Evolutionary conservation across 106 monocot genomes (phyloP), one percentile per base, ranked within the genome.

Genomic region (Vanilla planifolia): DNA sequence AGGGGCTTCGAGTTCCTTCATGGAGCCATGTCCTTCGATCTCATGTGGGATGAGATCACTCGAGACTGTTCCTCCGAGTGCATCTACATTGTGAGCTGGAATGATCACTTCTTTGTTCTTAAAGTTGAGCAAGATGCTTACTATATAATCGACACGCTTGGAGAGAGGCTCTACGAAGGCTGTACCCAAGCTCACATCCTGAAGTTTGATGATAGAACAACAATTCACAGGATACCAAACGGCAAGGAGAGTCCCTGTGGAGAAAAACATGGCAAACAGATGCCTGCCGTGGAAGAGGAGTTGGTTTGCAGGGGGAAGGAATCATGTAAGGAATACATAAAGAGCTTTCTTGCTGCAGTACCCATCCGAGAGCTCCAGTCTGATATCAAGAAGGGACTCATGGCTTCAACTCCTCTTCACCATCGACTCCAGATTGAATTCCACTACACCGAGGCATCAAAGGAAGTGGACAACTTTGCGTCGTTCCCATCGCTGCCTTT

Each of bases 51-150:
- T 21, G 87, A 98, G 70, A 84, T 98, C 20, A 73, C 66, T 64
- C 32, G 24, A 42, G n/a, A n/a, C n/a, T 72, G 58, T 13, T 70
- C 63, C 1, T 33, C 66, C 32, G 64, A 73, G 23, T 73, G 63
- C 35, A 40, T 98, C 13, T 98, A 91, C 22, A 82, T 98, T 10
- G 86, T 86, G 35, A 98, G 96, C 61, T 98, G 96, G 96, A 98
- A 98, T 22, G 96, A 98, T 57, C 96, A 98, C 67, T 98, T 98
- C 32, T 98, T 98, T 44, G 71, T 98, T 33, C 82, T 98, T 23
- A 88, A 79, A 67, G 86, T 88, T 1, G 91, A 98, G 36, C 47
- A 19, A 8, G 83, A 85, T 63, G 91, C 84, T 1, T 90, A 78
- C 44, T 98, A 92, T 60, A 84, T 98, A 20, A 73, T 98, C 7